Percentiles rank a stretch among this genome's conserved stretches.
These are phyloP conservation scores for Chaetomidium leptoderma DNA, from an alignment of 495 filamentous ascomycete genomes.

Conservation along the genomic window DNA sequence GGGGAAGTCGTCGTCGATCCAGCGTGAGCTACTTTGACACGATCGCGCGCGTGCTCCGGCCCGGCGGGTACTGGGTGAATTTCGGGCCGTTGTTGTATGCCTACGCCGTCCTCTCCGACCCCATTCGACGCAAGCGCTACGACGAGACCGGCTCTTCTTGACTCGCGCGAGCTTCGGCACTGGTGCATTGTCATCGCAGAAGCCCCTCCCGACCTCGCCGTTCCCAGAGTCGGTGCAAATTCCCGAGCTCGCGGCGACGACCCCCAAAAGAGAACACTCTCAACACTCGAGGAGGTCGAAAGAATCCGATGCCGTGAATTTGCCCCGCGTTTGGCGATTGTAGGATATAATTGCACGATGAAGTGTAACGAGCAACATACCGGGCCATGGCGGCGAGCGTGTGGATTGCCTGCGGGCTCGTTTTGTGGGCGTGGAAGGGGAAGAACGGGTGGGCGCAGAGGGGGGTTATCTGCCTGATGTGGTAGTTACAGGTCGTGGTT, in stretches of 20 bases:
- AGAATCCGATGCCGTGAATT: slow-evolving; percentile 70
- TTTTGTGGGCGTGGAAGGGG: slow-evolving; percentile 77
- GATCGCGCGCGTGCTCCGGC: no score
- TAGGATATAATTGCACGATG: no score
- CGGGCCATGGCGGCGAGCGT: slow-evolving; percentile 74
- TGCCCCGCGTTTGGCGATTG: no score
- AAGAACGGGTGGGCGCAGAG: slow-evolving; percentile 68
- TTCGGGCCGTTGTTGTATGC: no score
- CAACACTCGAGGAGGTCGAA: slow-evolving; percentile 59
- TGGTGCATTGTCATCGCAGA: slow-evolving; percentile 48
- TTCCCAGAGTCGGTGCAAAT: slow-evolving; percentile 51
- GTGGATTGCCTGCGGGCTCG: slow-evolving; percentile 69
- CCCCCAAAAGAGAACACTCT: slow-evolving; percentile 54
- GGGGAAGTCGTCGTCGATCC: no score
- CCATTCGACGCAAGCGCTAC: slow-evolving; percentile 71
- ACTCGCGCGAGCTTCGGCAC: slow-evolving; percentile 55
- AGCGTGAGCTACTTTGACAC: no score
- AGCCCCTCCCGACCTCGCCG: slow-evolving; percentile 56
- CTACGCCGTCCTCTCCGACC: slow-evolving; percentile 85
- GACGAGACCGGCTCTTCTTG: slow-evolving; percentile 81
- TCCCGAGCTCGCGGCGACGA: slow-evolving; percentile 41
- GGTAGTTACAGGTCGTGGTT: no score
- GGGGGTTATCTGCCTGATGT: no score
- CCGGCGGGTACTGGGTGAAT: no score
- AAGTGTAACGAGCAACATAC: no score